phyloP scores from a whole-genome alignment of 495 filamentous ascomycete species.

The Neurospora tetrasperma region DNA sequence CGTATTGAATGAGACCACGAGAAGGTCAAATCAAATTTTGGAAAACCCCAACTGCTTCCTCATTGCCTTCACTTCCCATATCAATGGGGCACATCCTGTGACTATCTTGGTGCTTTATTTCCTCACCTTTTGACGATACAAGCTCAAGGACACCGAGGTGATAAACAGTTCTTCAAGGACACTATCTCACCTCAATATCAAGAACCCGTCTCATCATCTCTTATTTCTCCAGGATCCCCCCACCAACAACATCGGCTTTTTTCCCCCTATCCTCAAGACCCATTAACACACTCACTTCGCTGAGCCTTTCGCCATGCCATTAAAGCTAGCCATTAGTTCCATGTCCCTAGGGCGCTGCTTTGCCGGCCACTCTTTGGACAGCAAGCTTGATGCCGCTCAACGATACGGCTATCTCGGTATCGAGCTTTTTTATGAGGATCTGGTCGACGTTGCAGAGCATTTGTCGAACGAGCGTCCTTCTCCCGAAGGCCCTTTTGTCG shows the following conservation, averaged over 20 bases:
- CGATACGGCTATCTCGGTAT: slow-evolving; percentile 58
- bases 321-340: slow-evolving; percentile 48
- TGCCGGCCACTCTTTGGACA: slow-evolving; percentile 46
- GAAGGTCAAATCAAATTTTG: background rate
- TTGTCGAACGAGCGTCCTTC: slow-evolving; percentile 16
- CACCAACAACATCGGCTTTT: background rate
- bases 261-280: background rate
- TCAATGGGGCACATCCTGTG: background rate
- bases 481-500: slow-evolving; percentile 16
- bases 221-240: background rate
- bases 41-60: background rate
- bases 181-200: background rate
- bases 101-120: background rate
- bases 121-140: background rate
- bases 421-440: slow-evolving; percentile 75
- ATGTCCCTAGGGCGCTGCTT: slow-evolving; percentile 59
- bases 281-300: background rate
- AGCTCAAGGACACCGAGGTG: background rate
- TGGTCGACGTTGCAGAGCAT: slow-evolving; percentile 46
- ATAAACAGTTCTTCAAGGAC: background rate
- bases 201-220: background rate
- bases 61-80: background rate
- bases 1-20: background rate
- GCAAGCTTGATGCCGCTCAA: slow-evolving; percentile 57
- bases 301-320: slow-evolving; percentile 18